These are phyloP conservation scores for Fusarium pininemorale DNA, from an alignment of 2,329 filamentous ascomycete species.

Conservation along the genomic window DNA sequence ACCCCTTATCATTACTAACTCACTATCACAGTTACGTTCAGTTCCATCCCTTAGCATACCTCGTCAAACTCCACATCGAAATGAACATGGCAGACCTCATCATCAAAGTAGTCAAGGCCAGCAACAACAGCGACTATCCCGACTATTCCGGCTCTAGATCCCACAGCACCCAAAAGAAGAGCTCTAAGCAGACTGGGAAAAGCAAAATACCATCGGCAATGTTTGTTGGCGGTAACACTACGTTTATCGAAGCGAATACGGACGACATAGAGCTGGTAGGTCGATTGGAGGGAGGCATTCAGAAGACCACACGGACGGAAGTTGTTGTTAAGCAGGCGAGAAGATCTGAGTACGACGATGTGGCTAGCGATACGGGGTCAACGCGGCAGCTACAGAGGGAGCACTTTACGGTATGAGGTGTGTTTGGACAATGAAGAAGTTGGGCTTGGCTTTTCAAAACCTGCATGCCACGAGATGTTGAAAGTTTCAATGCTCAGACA, in stretches of 20 bases:
- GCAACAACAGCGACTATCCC: constrained; percentile 30
- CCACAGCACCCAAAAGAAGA: constrained; percentile 25
- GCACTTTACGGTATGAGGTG: constrained; percentile 27
- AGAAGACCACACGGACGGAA: constrained; percentile 41
- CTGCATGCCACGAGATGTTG: background rate
- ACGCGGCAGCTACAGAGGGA: constrained; percentile 35
- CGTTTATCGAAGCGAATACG: constrained; percentile 36
- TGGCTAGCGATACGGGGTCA: constrained; percentile 36
- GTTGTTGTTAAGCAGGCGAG: constrained; percentile 34
- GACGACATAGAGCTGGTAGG: constrained; percentile 35
- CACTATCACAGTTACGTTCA: constrained; percentile 49
- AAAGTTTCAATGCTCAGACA: background rate
- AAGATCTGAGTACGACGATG: constrained; percentile 32
- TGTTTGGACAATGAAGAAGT: rapidly evolving
- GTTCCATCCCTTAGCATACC: constrained; percentile 61
- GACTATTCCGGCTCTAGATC: constrained; percentile 40
- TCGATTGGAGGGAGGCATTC: constrained; percentile 25
- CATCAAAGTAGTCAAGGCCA: constrained; percentile 47
- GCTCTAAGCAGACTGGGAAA: background rate
- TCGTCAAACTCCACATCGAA: constrained; percentile 63
- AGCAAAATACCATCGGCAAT: constrained; percentile 29
- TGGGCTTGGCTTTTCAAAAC: background rate
- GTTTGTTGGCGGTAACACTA: constrained; percentile 36
- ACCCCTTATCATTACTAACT: background rate
- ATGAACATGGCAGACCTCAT: constrained; percentile 64